A percentile compares a stretch with the other conserved stretches of the same genome.
phyloP scores from a whole-genome alignment of 441 rosid species.

The Iberis amara region DNA sequence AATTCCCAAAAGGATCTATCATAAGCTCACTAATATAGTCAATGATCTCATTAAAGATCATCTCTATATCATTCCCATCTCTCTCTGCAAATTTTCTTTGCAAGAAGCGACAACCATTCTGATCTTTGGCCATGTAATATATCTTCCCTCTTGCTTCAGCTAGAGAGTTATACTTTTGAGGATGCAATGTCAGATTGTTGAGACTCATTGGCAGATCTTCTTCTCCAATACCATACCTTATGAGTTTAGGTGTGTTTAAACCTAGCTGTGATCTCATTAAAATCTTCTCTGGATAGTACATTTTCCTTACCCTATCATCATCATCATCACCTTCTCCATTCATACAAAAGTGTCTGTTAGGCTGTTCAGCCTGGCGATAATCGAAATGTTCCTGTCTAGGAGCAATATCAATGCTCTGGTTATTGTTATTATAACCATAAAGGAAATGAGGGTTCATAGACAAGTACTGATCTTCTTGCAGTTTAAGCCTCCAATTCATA shows the following conservation, averaged over 20 bases:
- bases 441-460: conserved; percentile 46
- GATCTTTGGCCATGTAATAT: conserved; percentile 71
- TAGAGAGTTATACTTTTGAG: conserved; percentile 43
- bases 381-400: conserved; percentile 45
- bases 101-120: conserved; percentile 72
- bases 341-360: conserved; percentile 25
- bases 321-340: conserved; percentile 26
- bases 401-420: conserved; percentile 39
- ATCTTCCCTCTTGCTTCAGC: conserved; percentile 60
- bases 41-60: conserved; percentile 61
- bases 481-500: conserved; percentile 38
- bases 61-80: conserved; percentile 51
- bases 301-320: conserved; percentile 37
- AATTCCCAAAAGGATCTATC: conserved; percentile 80
- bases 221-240: conserved; percentile 47
- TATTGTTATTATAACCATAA: conserved; percentile 47
- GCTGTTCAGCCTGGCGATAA: conserved; percentile 40
- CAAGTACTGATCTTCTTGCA: conserved; percentile 22
- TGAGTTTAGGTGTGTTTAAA: conserved; percentile 40
- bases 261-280: conserved; percentile 59
- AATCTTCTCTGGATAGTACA: conserved; percentile 58
- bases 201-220: conserved; percentile 33
- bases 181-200: conserved; percentile 41
- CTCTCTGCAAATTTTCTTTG: conserved; percentile 72
- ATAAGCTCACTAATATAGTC: conserved; percentile 67